Base-by-base conservation (phyloP, 495 filamentous ascomycete species). In the Ramalina intermedia region DNA sequence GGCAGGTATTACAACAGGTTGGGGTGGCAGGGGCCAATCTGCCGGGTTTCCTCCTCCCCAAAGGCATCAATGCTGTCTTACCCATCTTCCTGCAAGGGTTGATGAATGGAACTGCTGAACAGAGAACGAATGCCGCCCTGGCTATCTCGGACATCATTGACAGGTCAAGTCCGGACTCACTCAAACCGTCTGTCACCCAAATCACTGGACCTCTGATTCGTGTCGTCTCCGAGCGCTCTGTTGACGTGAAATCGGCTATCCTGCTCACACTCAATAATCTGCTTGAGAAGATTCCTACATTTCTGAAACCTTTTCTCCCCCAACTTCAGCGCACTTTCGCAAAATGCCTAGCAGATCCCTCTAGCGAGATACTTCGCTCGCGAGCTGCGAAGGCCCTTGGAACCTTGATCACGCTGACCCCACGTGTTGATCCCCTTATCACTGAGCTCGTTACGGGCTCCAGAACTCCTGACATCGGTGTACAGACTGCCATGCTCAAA, bases 31-130 rank as follows among this genome's bases (percentile, higher is more conserved):
- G 93, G 5, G 74, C 80, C 20, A 79, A 90, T 58, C 72, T 98
- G 16, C 75, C 87, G 9, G 91, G 91, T 23, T 98, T 98, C 70
- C 76, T 80, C 47, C 69, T 98, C 46, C 91, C 91, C 6, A 98
- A 96, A 76, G 91, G 91, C 47, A 96, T 98, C 73, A 95, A 87
- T 61, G 87, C 93, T 47, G 82, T 98, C 52, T 67, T 98, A 42
- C 93, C 93, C 3, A 96, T 98, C 56, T 96, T 98, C 76, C 66
- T 96, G 54, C 91, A 98, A 60, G 91, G 90, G 67, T 74, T 98
- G 52, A 91, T 96, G 79, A 95, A 96, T 57, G 91, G 91, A 49
- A 87, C 82, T 16, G 64, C 82, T 11, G 93, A 98, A 4, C 93
- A 96, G 67, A 74, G 88, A 59, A 91, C 85, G 14, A 83, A 94